Evolutionary conservation across 768 basidiomycete species (phyloP).

Genomic region (Lyophyllum shimeji): DNA sequence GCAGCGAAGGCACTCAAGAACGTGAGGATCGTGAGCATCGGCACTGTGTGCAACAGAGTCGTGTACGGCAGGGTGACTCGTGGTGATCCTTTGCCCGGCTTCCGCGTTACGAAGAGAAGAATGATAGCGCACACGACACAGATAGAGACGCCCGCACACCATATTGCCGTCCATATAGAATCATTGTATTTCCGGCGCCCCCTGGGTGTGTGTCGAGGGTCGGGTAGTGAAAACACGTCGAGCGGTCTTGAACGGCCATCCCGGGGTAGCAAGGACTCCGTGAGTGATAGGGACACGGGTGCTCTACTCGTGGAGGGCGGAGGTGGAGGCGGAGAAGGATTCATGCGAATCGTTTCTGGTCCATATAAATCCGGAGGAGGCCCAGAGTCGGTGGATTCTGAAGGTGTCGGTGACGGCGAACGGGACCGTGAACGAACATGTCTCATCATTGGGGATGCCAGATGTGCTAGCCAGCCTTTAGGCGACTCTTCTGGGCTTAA

Average conservation of each 20-base stretch:
- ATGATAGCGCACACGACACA: conserved; percentile 66
- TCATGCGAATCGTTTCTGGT: conserved; percentile 28
- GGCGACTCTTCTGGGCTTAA: conserved; percentile 35
- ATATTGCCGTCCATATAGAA: conserved; percentile 66
- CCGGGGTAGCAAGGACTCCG: conserved; percentile 75
- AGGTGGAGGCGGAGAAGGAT: conserved; percentile 39
- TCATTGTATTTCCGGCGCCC: conserved; percentile 74
- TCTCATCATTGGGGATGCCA: conserved; percentile 62
- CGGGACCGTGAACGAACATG: conserved; percentile 32
- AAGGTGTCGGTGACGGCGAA: conserved; percentile 39
- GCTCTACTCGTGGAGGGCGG: conserved; percentile 35
- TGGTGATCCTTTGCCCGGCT: conserved; percentile 38
- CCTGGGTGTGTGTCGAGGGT: conserved; percentile 66
- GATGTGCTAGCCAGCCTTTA: conserved; percentile 73
- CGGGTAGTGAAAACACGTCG: conserved; percentile 76
- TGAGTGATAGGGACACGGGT: conserved; percentile 65
- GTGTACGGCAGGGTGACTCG: conserved; percentile 54
- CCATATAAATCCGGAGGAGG: conserved; percentile 44
- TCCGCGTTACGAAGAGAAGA: conserved; percentile 57
- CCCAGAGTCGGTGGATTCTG: conserved; percentile 40
- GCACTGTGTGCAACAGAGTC: conserved; percentile 75
- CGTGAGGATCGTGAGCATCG: conserved; percentile 71
- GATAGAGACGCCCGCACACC: conserved; percentile 56
- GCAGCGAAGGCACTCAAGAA: conserved; percentile 68
- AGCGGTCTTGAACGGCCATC: conserved; percentile 64